Base-by-base conservation (phyloP, 371 early-diverging fungal species). In the Gilbertella persicaria region DNA sequence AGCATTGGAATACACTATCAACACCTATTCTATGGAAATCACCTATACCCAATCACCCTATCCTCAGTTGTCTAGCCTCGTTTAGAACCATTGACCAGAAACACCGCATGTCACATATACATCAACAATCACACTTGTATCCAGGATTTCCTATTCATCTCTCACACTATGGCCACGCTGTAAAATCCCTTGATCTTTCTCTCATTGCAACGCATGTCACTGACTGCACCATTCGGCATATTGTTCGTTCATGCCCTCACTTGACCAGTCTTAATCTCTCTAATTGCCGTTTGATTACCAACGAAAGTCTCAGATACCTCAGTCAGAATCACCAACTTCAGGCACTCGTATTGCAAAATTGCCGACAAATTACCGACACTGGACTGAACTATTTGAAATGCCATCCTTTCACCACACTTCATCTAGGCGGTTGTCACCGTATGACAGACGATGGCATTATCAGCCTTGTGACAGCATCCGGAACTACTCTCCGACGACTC, bases 21-120 rank as follows among this genome's bases (percentile, higher is more conserved):
- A 66, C 63, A n/a, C 71, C 71, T 10, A 58, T 69, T 41, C 38
- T 74, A 23, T 74, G 74, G 74, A 65, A 37, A 52, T 60, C 62
- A n/a, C 62, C 66, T 30, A 25, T 50, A 24, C 67, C 65, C 23
- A 53, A 26, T 14, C 28, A 52, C 4, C 57, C 58, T 13, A 52
- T 64, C 33, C 28, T 69, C 7, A 60, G 61, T 21, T 66, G 64
- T 21, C 33, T 58, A 36, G 55, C 60, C 29, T 47, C 50, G 8
- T 62, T 60, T 26, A 41, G 36, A n/a, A 16, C 26, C 1, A 39
- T 55, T 10, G 45, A 47, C 20, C 54, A 28, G 24, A 48, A 45
- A 13, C 28, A 44, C 39, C 54, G 43, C 17, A 43, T 42, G 49
- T 50, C 25, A 25, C 58, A 51, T 35, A 33, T 28, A 39, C 51